Percentiles rank a stretch among this genome's conserved stretches.
Conservation (phyloP, 768 basidiomycete genomes). For the Russula emetica region DNA sequence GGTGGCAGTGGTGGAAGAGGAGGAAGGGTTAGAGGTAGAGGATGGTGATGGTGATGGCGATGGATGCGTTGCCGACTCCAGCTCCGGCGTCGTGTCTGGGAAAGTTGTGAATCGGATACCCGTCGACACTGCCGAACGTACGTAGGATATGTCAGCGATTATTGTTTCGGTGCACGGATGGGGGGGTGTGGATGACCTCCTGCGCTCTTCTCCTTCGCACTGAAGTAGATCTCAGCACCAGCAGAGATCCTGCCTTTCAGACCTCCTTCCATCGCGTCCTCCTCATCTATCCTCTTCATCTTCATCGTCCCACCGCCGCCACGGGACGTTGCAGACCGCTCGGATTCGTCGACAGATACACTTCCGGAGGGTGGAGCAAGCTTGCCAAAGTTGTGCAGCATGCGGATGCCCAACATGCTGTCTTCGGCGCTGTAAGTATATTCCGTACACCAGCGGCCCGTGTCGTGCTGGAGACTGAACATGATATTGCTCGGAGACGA, state of each 20-base stretch:
- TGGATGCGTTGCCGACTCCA: slow-evolving; percentile 31
- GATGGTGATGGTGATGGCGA: slow-evolving; percentile 34
- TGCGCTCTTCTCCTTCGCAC: slow-evolving; percentile 86
- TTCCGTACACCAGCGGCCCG: slow-evolving; percentile 89
- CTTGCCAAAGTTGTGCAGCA: slow-evolving; percentile 90
- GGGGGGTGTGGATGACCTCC: slow-evolving; percentile 51
- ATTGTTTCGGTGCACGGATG: background rate
- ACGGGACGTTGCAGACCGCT: slow-evolving; percentile 30
- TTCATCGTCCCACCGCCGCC: slow-evolving; percentile 26
- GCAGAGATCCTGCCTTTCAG: slow-evolving; percentile 86
- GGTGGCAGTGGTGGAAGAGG: slow-evolving; percentile 27
- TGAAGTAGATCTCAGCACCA: slow-evolving; percentile 91
- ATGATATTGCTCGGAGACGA: slow-evolving; percentile 61
- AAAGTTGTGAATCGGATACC: slow-evolving; percentile 93
- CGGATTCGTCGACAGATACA: slow-evolving; percentile 34
- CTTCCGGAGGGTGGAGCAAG: slow-evolving; percentile 38
- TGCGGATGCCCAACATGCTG: slow-evolving; percentile 84
- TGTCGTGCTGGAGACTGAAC: slow-evolving; percentile 86
- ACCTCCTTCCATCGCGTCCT: slow-evolving; percentile 89
- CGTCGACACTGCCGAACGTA: slow-evolving; percentile 63
- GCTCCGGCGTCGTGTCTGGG: slow-evolving; percentile 60
- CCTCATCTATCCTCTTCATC: slow-evolving; percentile 86
- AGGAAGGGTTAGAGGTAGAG: slow-evolving; percentile 17
- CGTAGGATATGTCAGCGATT: background rate
- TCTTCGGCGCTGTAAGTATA: slow-evolving; percentile 94